phyloP scores from a whole-genome alignment of 2,329 filamentous ascomycete genomes.

The Monosporascus sp. region DNA sequence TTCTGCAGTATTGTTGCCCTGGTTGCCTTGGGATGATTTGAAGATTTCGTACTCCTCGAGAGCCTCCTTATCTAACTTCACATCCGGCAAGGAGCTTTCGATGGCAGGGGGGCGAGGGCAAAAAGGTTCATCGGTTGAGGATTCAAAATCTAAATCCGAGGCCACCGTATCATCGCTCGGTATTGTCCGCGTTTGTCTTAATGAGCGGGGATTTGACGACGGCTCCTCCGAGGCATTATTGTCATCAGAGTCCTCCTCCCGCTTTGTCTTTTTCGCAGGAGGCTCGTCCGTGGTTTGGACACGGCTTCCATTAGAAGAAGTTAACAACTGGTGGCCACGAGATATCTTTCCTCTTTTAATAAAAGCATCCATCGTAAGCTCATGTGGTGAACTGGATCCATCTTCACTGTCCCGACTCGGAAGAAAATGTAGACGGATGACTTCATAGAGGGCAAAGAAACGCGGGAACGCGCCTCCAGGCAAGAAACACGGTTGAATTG shows the following conservation, averaged over 20 bases:
- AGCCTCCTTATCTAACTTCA: slow-evolving; percentile 63
- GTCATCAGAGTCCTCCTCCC: slow-evolving; percentile 26
- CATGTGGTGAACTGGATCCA: slow-evolving; percentile 1
- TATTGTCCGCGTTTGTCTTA: slow-evolving; percentile 8
- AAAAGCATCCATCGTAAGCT: slow-evolving; percentile 24
- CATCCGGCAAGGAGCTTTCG: slow-evolving; percentile 63
- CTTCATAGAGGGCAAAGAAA: slow-evolving; percentile 14
- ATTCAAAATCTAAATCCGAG: slow-evolving; percentile 31
- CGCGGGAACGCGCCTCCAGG: slow-evolving; percentile 8
- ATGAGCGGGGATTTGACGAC: slow-evolving; percentile 7
- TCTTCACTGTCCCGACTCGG: slow-evolving; percentile 1
- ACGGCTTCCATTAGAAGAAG: slow-evolving; percentile 4
- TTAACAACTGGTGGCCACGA: slow-evolving; percentile 4
- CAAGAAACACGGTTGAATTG: neutral
- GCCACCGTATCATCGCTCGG: slow-evolving; percentile 12
- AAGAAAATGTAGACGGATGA: slow-evolving; percentile 4
- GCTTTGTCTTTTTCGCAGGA: slow-evolving; percentile 30
- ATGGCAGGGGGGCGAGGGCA: slow-evolving; percentile 52
- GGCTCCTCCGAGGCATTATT: slow-evolving; percentile 23
- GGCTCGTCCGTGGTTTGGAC: slow-evolving; percentile 14
- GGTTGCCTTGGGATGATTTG: slow-evolving; percentile 48
- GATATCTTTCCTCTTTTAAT: slow-evolving; percentile 15
- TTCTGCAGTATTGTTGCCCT: slow-evolving; percentile 39
- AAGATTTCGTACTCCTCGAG: slow-evolving; percentile 75
- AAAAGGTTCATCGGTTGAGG: slow-evolving; percentile 23